Conservation (phyloP, 495 filamentous ascomycete genomes). For the Pseudoneurospora amorphoporcata region DNA sequence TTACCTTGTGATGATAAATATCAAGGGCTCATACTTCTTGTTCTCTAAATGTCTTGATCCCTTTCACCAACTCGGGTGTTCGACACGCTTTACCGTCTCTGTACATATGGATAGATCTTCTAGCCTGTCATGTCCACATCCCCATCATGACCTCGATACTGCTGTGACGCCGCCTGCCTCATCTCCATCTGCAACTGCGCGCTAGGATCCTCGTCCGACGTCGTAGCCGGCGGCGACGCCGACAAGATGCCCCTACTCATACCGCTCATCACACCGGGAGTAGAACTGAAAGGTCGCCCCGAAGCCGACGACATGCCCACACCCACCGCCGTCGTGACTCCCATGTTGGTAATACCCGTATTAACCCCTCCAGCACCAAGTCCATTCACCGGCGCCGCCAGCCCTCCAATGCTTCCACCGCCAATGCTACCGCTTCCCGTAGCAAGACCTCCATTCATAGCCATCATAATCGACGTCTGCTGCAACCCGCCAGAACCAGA, state of each 20-base stretch:
- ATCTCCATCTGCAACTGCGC: conserved; percentile 40
- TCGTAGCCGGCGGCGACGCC: not conserved
- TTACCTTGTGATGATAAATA: not conserved
- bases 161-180: conserved; percentile 22
- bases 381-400: not conserved
- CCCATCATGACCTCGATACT: conserved; percentile 18
- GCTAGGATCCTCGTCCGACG: conserved; percentile 24
- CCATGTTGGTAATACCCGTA: not conserved
- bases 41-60: not conserved
- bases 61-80: not conserved
- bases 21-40: not conserved
- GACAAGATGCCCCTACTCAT: not conserved
- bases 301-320: not conserved
- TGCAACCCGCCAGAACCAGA: not conserved
- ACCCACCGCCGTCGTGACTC: not conserved
- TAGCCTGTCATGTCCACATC: conserved; percentile 54
- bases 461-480: not conserved
- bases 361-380: not conserved
- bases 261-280: conserved; percentile 21
- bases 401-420: not conserved
- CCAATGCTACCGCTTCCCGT: conserved; percentile 15
- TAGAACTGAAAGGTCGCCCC: not conserved
- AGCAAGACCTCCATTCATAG: not conserved
- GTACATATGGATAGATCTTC: not conserved
- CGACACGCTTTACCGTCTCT: not conserved